Evolutionary conservation across 345 rosid species (phyloP), one percentile per base, ranked within the genome.

Genomic region (Citrus medica): DNA sequence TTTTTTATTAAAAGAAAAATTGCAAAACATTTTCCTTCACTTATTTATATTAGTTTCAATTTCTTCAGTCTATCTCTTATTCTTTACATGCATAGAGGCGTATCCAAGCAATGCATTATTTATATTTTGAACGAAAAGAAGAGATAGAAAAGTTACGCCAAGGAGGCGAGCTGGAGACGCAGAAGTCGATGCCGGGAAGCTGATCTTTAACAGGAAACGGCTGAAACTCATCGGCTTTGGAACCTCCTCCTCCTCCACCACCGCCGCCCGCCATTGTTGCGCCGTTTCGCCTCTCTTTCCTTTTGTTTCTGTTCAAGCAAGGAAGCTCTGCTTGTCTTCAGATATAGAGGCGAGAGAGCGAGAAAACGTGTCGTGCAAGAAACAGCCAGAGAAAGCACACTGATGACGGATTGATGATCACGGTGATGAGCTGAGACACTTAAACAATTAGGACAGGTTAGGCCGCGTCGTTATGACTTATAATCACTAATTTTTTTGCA

Each of bases 181-280:
- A 93, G 79, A 71, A 84, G 42, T 92, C 96, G 37, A 95, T 85
- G 69, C 94, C 97, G 3, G 98, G 98, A 42, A 92, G 98, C 88
- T 95, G 98, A 66, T 91, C 95, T 79, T 88, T 93, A 61, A 89
- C 80, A 1, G 99, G 99, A 83, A 86, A 88, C 0, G 99, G 97
- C 46, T 82, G 86, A 75, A 90, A 88, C 77, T 91, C 99, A 63
- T 91, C 97, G 3, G 3, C 80, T 79, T 91, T 90, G 7, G 79
- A 77, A 2, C 78, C 84, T 51, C 80, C 73, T 67, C 56, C 82
- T n/a, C n/a, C 85, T 46, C 76, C 84, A 51, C 79, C 73, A 63
- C 58, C 82, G 38, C 46, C 78, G 1, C 70, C 85, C n/a, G 83
- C 86, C 90, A 85, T 85, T 69, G 24, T 24, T 19, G 58, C 27